Conservation (phyloP, 176 grass and related monocot genomes). For the Musa troglodytarum region DNA sequence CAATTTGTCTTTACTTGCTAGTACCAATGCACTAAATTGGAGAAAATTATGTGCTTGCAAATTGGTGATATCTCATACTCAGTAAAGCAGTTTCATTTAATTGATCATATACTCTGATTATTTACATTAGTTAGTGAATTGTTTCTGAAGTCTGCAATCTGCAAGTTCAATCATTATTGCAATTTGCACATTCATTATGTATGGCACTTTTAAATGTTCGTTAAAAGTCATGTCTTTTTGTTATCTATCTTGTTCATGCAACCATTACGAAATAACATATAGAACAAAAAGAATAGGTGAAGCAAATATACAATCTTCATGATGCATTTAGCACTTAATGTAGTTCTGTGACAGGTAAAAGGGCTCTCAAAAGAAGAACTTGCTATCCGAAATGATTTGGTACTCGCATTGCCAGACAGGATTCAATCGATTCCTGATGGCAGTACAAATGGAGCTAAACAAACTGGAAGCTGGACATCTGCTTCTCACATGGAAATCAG, state of each 20-base stretch:
- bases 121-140: no score
- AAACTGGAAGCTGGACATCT: conserved; percentile 59
- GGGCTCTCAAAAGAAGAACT: conserved; percentile 89
- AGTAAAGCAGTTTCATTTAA: no score
- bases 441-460: conserved; percentile 51
- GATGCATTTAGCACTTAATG: neutral
- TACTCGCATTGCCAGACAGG: conserved; percentile 69
- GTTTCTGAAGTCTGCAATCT: neutral
- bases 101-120: no score
- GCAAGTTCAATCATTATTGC: neutral
- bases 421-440: conserved; percentile 95
- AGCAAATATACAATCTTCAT: neutral
- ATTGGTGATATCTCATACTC: no score
- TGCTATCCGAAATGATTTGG: conserved; percentile 59
- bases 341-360: conserved; percentile 54
- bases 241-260: neutral
- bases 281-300: neutral
- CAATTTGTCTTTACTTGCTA: no score
- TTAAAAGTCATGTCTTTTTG: neutral
- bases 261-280: neutral
- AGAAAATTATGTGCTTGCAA: no score
- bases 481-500: conserved; percentile 62
- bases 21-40: no score
- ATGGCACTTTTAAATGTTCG: neutral
- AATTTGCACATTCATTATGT: neutral